These are phyloP conservation scores for Jacaranda mimosifolia DNA, from an alignment of 257 asterid species.

Conservation along the genomic window DNA sequence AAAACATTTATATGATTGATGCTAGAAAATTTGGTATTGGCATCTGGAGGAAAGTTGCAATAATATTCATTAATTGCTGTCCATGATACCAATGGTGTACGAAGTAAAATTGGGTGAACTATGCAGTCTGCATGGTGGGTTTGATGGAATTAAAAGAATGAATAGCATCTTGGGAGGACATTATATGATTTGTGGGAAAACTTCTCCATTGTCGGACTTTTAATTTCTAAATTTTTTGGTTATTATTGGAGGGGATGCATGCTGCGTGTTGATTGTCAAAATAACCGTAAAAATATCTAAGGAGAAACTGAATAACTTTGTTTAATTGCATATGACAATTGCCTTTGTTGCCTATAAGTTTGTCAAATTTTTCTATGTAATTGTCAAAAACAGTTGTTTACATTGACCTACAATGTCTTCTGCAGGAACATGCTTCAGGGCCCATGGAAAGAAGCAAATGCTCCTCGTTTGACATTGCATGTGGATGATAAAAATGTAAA, in stretches of 20 bases:
- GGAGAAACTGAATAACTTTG: too few relatives aligned
- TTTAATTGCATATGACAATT: too few relatives aligned
- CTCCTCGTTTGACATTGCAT: slow-evolving; percentile 80
- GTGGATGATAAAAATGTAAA: slow-evolving; percentile 92
- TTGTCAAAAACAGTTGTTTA: background rate
- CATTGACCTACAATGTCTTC: slow-evolving; percentile 22
- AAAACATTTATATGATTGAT: background rate
- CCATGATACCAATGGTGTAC: background rate
- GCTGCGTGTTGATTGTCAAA: too few relatives aligned
- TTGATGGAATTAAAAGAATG: background rate
- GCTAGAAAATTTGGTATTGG: background rate
- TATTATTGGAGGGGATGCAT: too few relatives aligned
- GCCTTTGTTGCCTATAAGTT: background rate
- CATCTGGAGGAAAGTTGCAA: background rate
- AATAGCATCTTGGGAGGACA: background rate
- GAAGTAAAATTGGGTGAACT: background rate
- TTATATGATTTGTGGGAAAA: background rate
- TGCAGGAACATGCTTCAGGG: slow-evolving; percentile 98
- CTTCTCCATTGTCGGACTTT: background rate
- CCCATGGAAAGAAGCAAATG: slow-evolving; percentile 97
- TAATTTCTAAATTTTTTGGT: background rate
- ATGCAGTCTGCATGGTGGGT: background rate
- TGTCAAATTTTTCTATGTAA: background rate
- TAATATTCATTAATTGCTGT: background rate
- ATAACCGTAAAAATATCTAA: too few relatives aligned